These are phyloP conservation scores for Cryphonectria carpinicola DNA, from an alignment of 2,329 filamentous ascomycete species.

Conservation along the genomic window DNA sequence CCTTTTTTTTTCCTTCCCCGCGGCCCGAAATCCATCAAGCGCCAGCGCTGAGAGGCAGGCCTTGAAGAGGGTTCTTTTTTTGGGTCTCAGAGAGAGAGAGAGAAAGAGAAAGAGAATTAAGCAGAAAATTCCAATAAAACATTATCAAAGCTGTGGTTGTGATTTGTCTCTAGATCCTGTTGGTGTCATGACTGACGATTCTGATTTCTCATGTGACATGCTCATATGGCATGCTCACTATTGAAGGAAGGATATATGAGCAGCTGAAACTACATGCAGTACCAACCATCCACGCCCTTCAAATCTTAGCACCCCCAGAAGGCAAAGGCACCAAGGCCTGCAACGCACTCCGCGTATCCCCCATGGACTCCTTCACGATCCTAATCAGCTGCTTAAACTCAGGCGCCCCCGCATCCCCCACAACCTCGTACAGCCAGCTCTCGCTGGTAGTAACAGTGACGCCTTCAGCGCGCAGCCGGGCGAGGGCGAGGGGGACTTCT, in stretches of 20 bases:
- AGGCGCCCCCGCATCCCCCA: constrained; percentile 76
- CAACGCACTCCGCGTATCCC: constrained; percentile 71
- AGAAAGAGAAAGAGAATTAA: not conserved
- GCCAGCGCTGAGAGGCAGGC: not conserved
- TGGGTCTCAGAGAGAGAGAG: not conserved
- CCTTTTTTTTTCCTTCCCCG: not conserved
- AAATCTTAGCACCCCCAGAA: constrained; percentile 52
- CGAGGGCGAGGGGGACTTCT: constrained; percentile 80
- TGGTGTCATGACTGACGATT: not conserved
- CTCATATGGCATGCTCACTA: not conserved
- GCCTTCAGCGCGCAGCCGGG: constrained; percentile 74
- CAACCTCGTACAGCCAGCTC: constrained; percentile 84
- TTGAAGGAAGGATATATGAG: not conserved
- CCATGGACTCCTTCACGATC: constrained; percentile 77
- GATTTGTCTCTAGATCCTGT: not conserved
- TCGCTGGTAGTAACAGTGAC: constrained; percentile 79
- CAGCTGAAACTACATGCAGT: not conserved
- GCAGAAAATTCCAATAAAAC: not conserved
- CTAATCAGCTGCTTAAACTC: constrained; percentile 75
- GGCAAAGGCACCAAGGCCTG: constrained; percentile 62
- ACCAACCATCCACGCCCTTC: not conserved
- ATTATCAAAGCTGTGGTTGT: not conserved
- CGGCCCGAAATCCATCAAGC: not conserved
- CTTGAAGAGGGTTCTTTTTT: not conserved
- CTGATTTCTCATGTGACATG: not conserved